phyloP scores from a whole-genome alignment of 495 filamentous ascomycete genomes.

The Parathielavia hyrcaniae region DNA sequence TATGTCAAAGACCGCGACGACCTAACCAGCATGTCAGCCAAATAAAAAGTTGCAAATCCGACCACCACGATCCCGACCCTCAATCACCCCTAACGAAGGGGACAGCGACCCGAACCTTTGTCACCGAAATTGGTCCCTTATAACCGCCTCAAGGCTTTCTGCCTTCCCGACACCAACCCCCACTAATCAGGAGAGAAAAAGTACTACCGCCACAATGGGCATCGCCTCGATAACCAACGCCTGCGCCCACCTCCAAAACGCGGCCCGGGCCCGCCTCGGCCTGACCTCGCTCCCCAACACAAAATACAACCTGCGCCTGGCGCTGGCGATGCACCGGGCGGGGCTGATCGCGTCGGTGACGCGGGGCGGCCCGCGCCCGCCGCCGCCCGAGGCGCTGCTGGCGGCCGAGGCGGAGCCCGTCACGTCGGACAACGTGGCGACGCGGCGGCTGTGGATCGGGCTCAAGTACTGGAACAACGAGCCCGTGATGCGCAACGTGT shows the following conservation, averaged over 20 bases:
- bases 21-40: not conserved
- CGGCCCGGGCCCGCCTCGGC: conserved; percentile 74
- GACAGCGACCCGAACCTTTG: not conserved
- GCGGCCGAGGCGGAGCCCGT: conserved; percentile 54
- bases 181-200: not conserved
- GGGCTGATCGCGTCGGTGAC: conserved; percentile 81
- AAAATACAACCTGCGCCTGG: conserved; percentile 70
- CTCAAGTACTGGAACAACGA: conserved; percentile 89
- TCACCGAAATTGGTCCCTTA: too few relatives aligned
- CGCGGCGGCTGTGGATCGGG: conserved; percentile 79
- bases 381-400: conserved; percentile 46
- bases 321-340: conserved; percentile 68
- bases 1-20: not conserved
- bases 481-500: conserved; percentile 69
- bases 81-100: not conserved
- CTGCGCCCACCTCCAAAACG: conserved; percentile 93
- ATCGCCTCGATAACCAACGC: conserved; percentile 72
- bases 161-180: not conserved
- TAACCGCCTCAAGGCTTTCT: not conserved
- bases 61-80: not conserved
- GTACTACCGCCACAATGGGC: conserved; percentile 58
- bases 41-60: not conserved
- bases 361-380: conserved; percentile 64
- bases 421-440: conserved; percentile 71
- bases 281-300: conserved; percentile 79